Conservation (phyloP, 2,329 filamentous ascomycete genomes). For the Paraphaeosphaeria sporulosa region DNA sequence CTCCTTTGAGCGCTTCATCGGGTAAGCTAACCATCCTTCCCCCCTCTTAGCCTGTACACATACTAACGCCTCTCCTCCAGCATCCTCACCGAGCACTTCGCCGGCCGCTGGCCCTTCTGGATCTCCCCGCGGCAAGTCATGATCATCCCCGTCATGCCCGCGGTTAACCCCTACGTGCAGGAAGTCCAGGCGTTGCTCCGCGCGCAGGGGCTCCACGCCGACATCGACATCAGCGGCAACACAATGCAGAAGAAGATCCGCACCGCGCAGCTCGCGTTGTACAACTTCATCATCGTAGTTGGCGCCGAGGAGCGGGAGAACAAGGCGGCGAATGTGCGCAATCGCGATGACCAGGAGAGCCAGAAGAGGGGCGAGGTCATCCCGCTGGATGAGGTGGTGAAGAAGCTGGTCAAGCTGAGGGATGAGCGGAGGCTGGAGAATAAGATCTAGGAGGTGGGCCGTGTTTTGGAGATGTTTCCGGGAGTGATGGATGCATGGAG, state of each 20-base stretch:
- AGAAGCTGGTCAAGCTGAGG: slow-evolving; percentile 58
- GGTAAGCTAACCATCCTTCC: slow-evolving; percentile 39
- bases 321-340: slow-evolving; percentile 69
- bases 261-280: slow-evolving; percentile 79
- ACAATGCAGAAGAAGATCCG: slow-evolving; percentile 91
- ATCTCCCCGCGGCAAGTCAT: slow-evolving; percentile 82
- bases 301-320: slow-evolving; percentile 68
- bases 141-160: slow-evolving; percentile 78
- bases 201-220: slow-evolving; percentile 72
- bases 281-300: slow-evolving; percentile 83
- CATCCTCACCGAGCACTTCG: slow-evolving; percentile 84
- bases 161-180: slow-evolving; percentile 73
- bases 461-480: neutral
- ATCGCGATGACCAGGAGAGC: slow-evolving; percentile 68
- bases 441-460: slow-evolving; percentile 24
- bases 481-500: too few relatives aligned
- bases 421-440: slow-evolving; percentile 53
- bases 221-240: slow-evolving; percentile 76
- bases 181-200: slow-evolving; percentile 76
- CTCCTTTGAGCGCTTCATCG: slow-evolving; percentile 73
- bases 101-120: slow-evolving; percentile 90
- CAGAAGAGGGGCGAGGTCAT: slow-evolving; percentile 69
- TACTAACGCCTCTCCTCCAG: slow-evolving; percentile 18
- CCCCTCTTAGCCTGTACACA: too few relatives aligned
- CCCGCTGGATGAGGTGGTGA: slow-evolving; percentile 65